Conservation (phyloP, 345 rosid species). For the Eucalyptus rudis region DNA sequence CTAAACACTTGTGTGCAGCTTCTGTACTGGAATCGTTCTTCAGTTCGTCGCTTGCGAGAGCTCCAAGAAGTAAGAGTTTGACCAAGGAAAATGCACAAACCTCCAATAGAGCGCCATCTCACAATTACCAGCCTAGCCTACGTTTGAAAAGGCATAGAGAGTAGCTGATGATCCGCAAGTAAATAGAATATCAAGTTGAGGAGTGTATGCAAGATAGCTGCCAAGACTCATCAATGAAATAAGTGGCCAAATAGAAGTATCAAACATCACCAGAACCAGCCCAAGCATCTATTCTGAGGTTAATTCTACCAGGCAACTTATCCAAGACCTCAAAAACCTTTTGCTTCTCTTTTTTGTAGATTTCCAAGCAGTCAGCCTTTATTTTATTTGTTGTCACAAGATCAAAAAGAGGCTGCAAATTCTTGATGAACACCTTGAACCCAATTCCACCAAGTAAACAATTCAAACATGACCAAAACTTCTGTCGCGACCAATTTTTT, state of each 20-base stretch:
- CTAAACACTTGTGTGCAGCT: neutral
- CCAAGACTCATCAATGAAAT: no score
- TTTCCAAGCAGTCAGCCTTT: slow-evolving; percentile 65
- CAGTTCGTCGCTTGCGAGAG: neutral
- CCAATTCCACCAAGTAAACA: neutral
- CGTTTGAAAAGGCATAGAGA: neutral
- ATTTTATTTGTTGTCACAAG: slow-evolving; percentile 34
- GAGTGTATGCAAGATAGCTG: neutral
- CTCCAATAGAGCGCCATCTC: neutral
- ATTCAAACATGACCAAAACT: neutral
- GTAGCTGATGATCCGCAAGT: neutral
- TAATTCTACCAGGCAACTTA: slow-evolving; percentile 64
- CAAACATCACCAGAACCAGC: slow-evolving; percentile 23
- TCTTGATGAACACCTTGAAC: slow-evolving; percentile 53
- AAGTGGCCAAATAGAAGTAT: neutral
- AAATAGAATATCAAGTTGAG: neutral
- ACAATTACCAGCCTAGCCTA: neutral
- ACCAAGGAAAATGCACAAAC: neutral
- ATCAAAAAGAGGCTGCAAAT: slow-evolving; percentile 61
- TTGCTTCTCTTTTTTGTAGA: slow-evolving; percentile 43
- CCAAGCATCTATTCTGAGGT: slow-evolving; percentile 47
- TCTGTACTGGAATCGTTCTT: neutral
- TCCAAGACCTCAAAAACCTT: slow-evolving; percentile 50
- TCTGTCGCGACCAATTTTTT: no score
- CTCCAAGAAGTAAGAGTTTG: neutral